These are phyloP conservation scores for Triangularia verruculosa DNA, from an alignment of 2,329 filamentous ascomycete genomes.

Conservation along the genomic window DNA sequence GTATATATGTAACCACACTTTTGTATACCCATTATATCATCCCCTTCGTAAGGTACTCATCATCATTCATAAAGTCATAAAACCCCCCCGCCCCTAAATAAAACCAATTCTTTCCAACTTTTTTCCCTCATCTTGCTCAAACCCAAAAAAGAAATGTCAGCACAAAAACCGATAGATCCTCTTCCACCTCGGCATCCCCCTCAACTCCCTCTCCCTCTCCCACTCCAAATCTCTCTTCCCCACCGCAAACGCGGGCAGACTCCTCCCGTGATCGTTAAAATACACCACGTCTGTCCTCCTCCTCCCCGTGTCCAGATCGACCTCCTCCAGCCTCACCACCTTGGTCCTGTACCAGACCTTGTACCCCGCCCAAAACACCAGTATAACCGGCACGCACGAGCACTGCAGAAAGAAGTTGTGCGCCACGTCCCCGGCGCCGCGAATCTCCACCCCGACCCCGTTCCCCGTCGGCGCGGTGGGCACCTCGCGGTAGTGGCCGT, in stretches of 20 bases:
- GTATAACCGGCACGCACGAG: constrained; percentile 66
- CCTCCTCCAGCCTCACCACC: constrained; percentile 65
- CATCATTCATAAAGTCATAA: neutral
- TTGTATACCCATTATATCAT: neutral
- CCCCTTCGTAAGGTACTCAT: too few species aligned
- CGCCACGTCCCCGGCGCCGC: constrained; percentile 45
- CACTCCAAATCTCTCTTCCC: constrained; percentile 62
- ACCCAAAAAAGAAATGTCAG: constrained; percentile 37
- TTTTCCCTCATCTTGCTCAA: too few species aligned
- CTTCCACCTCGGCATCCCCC: constrained; percentile 74
- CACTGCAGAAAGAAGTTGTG: constrained; percentile 72
- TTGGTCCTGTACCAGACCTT: constrained; percentile 71
- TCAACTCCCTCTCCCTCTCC: constrained; percentile 57
- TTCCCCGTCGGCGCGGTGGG: neutral
- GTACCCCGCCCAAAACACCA: constrained; percentile 67
- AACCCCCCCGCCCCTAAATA: too few species aligned
- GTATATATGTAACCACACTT: too few species aligned
- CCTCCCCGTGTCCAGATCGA: constrained; percentile 84
- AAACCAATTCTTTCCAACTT: neutral
- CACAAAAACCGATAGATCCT: constrained; percentile 71
- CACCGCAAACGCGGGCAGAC: constrained; percentile 67
- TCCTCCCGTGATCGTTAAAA: constrained; percentile 55
- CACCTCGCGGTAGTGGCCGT: neutral
- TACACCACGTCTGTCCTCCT: constrained; percentile 68
- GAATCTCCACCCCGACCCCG: constrained; percentile 8